Evolutionary conservation across 192 early-diverging fungal species (phyloP).

Genomic region (Physocladia obscura): DNA sequence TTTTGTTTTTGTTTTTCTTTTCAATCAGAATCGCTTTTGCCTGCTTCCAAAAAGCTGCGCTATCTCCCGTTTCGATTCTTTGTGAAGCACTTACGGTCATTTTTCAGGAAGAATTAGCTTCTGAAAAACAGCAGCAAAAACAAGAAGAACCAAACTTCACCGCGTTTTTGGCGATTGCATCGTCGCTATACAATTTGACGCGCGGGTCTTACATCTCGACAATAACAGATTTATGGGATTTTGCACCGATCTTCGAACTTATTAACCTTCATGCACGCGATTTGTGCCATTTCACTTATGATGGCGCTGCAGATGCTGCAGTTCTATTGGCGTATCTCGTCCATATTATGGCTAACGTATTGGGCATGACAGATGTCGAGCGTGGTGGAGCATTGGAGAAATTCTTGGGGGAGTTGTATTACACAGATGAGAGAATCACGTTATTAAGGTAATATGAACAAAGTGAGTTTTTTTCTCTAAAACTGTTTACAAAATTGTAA

Average conservation of each 20-base stretch:
- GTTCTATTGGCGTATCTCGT: constrained; percentile 33
- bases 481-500: constrained; percentile 22
- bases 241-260: constrained; percentile 30
- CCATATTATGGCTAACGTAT: constrained; percentile 36
- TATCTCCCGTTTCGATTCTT: too few relatives aligned
- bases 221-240: constrained; percentile 18
- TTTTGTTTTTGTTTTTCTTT: too few relatives aligned
- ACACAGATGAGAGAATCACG: not conserved
- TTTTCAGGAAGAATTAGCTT: too few relatives aligned
- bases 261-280: not conserved
- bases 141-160: not conserved
- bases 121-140: not conserved
- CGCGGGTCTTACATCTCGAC: not conserved
- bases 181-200: not conserved
- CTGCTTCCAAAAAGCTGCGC: too few relatives aligned
- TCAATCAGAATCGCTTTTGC: not conserved
- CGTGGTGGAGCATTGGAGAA: constrained; percentile 13
- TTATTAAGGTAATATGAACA: constrained; percentile 9
- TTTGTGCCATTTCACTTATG: constrained; percentile 4
- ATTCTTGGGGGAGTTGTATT: not conserved
- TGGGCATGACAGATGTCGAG: constrained; percentile 44
- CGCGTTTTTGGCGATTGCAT: not conserved
- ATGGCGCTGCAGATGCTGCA: constrained; percentile 12
- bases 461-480: constrained; percentile 14
- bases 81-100: not conserved